Percentiles rank a stretch among this genome's conserved stretches.
phyloP scores from a whole-genome alignment of 768 basidiomycete genomes.

The Boletus edulis region DNA sequence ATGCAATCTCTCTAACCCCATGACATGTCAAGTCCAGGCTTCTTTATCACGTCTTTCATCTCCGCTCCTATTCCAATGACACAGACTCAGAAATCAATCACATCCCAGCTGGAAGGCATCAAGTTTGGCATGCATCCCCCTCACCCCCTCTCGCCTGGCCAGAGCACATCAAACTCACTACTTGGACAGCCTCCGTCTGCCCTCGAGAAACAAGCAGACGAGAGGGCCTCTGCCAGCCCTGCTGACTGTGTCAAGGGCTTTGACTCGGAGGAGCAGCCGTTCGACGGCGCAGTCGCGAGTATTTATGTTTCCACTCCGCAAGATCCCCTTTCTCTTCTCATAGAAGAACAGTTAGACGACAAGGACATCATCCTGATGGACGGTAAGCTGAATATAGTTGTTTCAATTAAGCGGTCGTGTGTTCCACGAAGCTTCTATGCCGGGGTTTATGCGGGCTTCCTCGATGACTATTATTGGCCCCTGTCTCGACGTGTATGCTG shows the following conservation, averaged over 20 bases:
- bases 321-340: conserved; percentile 37
- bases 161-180: conserved; percentile 16
- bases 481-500: conserved; percentile 15
- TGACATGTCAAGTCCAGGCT: conserved; percentile 28
- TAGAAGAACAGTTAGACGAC: conserved; percentile 57
- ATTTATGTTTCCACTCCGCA: conserved; percentile 31
- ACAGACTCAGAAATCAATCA: conserved; percentile 18
- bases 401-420: conserved; percentile 11
- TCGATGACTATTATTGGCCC: conserved; percentile 17
- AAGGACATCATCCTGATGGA: conserved; percentile 54
- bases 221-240: not conserved
- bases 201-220: not conserved
- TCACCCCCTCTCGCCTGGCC: conserved; percentile 20
- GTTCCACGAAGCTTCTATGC: conserved; percentile 8
- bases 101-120: conserved; percentile 15
- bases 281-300: conserved; percentile 32
- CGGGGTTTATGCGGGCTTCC: conserved; percentile 26
- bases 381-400: conserved; percentile 37
- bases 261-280: conserved; percentile 16
- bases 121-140: conserved; percentile 20
- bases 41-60: conserved; percentile 35
- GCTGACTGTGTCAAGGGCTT: not conserved
- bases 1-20: conserved; percentile 25
- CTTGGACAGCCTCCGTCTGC: conserved; percentile 24
- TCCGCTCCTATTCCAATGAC: conserved; percentile 28